phyloP scores from a whole-genome alignment of 441 rosid species.

The Omphalea diandra region DNA sequence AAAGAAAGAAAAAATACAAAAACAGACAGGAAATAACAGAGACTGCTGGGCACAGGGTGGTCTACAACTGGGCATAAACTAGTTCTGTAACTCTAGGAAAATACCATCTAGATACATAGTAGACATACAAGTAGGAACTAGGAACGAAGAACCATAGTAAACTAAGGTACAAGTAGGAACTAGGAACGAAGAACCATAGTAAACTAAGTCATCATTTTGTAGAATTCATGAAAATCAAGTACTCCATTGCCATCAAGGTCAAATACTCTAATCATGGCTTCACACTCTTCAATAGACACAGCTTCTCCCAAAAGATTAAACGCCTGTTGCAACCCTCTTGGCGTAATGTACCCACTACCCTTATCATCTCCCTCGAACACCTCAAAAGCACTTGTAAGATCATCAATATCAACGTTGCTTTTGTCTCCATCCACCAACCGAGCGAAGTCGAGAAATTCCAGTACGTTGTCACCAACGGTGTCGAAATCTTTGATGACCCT shows the following conservation, averaged over 20 bases:
- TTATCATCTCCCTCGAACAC: neutral
- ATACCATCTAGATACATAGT: no score
- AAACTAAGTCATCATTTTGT: neutral
- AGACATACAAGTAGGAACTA: no score
- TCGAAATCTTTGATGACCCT: slow-evolving; percentile 9
- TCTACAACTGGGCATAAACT: no score
- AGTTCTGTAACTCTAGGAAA: no score
- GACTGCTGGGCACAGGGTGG: no score
- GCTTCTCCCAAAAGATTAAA: neutral
- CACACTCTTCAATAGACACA: neutral
- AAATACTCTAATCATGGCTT: neutral
- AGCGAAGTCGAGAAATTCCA: neutral
- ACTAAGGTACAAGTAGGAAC: no score
- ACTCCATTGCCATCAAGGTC: slow-evolving; percentile 3
- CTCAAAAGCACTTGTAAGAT: neutral
- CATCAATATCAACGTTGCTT: neutral
- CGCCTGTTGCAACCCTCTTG: neutral
- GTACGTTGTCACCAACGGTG: neutral
- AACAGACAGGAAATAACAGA: no score
- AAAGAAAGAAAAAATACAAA: no score
- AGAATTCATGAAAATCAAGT: slow-evolving; percentile 4
- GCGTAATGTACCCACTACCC: neutral
- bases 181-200: no score
- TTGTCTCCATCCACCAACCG: slow-evolving; percentile 1
- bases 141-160: no score